Percentiles rank a stretch among this genome's conserved stretches.
Conservation (phyloP, 2,329 filamentous ascomycete species). For the Trichocomaceae sp. region DNA sequence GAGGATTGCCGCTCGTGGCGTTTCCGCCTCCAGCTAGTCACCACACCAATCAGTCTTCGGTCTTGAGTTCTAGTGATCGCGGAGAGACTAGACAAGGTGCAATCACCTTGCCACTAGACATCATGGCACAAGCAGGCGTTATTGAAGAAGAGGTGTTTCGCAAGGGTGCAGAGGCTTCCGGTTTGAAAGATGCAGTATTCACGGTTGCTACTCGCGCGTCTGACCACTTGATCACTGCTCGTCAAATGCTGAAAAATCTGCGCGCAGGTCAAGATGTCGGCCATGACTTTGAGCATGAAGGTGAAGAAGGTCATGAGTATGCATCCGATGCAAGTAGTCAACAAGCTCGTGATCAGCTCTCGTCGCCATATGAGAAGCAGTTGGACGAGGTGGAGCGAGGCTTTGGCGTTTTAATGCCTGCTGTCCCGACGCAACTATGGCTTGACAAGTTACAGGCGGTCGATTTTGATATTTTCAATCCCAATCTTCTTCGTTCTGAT, state of each 20-base stretch:
- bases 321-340: background rate
- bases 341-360: background rate
- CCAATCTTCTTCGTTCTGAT: constrained; percentile 56
- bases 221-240: constrained; percentile 88
- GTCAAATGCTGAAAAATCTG: constrained; percentile 82
- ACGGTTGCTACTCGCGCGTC: constrained; percentile 87
- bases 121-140: constrained; percentile 76
- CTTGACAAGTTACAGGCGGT: constrained; percentile 67
- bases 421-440: constrained; percentile 70
- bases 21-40: constrained; percentile 60
- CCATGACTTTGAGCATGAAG: constrained; percentile 82
- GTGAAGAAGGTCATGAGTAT: constrained; percentile 62
- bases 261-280: constrained; percentile 66
- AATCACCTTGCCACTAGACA: constrained; percentile 75
- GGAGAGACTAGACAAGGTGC: constrained; percentile 50
- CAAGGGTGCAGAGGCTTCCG: constrained; percentile 67
- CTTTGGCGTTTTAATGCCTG: constrained; percentile 76
- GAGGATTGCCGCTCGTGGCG: constrained; percentile 81
- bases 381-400: constrained; percentile 56
- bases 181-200: constrained; percentile 84
- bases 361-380: constrained; percentile 22
- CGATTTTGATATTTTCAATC: constrained; percentile 75
- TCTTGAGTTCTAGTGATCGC: constrained; percentile 34
- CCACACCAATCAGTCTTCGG: constrained; percentile 44
- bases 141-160: constrained; percentile 86